Percentiles rank a stretch among this genome's conserved stretches.
Evolutionary conservation across 202 grass and related monocot genomes (phyloP).

Genomic region (Tripidium arundinaceum): DNA sequence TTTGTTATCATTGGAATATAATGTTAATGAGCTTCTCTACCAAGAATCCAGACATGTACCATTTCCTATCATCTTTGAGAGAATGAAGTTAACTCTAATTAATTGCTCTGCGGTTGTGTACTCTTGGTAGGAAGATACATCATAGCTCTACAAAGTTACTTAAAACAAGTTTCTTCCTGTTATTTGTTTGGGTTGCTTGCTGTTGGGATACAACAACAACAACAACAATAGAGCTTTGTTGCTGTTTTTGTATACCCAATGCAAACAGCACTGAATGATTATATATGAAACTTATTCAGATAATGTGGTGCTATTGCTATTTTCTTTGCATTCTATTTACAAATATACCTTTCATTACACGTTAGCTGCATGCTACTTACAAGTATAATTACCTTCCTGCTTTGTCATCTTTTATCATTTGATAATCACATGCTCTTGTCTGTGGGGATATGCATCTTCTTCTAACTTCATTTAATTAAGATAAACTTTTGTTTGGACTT

Average conservation of each 20-base stretch:
- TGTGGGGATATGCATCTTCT: background rate
- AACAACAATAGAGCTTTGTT: background rate
- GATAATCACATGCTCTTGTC: background rate
- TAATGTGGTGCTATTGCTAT: background rate
- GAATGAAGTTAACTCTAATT: slow-evolving; percentile 1
- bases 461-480: slow-evolving; percentile 3
- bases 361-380: background rate
- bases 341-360: background rate
- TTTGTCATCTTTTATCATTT: background rate
- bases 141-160: background rate
- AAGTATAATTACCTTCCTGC: background rate
- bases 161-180: slow-evolving; percentile 11
- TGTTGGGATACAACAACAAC: background rate
- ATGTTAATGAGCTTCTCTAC: slow-evolving; percentile 11
- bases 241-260: background rate
- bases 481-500: background rate
- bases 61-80: slow-evolving; percentile 1
- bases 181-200: background rate
- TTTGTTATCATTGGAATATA: background rate
- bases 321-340: background rate
- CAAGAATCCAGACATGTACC: background rate
- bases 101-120: background rate
- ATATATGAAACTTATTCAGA: background rate
- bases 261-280: background rate
- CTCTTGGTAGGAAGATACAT: background rate